Percentiles rank a stretch among this genome's conserved stretches.
phyloP scores from a whole-genome alignment of 2,329 filamentous ascomycete genomes.

The Nectriaceae sp. region DNA sequence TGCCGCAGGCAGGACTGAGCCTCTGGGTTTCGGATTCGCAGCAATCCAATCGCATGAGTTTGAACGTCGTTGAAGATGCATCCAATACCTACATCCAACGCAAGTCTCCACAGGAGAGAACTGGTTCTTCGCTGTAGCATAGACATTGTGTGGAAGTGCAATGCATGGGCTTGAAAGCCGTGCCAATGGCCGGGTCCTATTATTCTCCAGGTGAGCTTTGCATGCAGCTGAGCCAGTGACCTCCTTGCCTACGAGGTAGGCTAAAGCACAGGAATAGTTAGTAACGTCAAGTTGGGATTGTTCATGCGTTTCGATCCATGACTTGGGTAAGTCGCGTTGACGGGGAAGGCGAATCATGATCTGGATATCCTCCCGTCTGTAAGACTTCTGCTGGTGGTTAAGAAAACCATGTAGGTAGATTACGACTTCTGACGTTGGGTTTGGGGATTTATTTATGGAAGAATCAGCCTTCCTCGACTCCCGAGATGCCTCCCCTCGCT shows the following conservation, averaged over 20 bases:
- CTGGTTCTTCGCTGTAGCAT: conserved; percentile 12
- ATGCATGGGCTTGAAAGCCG: conserved; percentile 32
- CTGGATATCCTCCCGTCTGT: conserved; percentile 25
- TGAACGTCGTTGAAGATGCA: conserved; percentile 21
- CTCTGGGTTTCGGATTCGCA: background rate
- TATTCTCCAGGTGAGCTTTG: conserved; percentile 6
- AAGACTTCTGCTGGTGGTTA: conserved; percentile 16
- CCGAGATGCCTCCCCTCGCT: background rate
- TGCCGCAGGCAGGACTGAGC: background rate
- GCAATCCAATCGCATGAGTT: conserved; percentile 30
- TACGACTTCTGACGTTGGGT: conserved; percentile 8
- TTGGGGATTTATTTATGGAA: background rate
- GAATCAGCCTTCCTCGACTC: background rate
- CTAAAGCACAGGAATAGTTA: conserved; percentile 33
- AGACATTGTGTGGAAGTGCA: conserved; percentile 22
- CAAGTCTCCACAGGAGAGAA: conserved; percentile 28
- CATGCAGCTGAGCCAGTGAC: conserved; percentile 23
- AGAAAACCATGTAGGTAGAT: conserved; percentile 27
- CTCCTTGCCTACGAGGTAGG: conserved; percentile 33
- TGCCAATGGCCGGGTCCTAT: conserved; percentile 6
- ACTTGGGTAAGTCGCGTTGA: conserved; percentile 25
- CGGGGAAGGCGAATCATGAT: conserved; percentile 24
- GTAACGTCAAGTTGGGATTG: conserved; percentile 17
- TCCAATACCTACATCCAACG: conserved; percentile 34
- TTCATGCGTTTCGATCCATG: conserved; percentile 28